Evolutionary conservation across 1,139 yeast species (phyloP), one percentile per base, ranked within the genome.

Genomic region (Hanseniaspora gamundiae): DNA sequence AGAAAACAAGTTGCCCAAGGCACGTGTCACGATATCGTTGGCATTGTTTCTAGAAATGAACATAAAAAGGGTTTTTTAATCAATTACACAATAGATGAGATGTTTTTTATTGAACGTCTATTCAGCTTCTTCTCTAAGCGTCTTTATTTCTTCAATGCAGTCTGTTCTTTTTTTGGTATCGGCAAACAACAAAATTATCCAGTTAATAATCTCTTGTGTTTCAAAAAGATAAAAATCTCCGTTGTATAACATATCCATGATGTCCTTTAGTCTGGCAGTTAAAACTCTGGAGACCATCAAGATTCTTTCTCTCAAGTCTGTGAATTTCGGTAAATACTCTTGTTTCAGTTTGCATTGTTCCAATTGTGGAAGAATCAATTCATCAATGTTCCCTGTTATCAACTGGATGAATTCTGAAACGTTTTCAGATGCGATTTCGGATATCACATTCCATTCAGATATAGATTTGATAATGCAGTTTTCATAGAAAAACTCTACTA

Each of bases 181-280:
- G 4, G 83, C 76, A 61, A 87, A 87, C 42, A 85, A 64, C 38
- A 78, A 66, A 38, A 62, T 56, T n/a, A 88, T 67, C 55, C 87
- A 65, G 9, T 65, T 58, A 3, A 78, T 68, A 45, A 88, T 64
- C 60, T 87, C 96, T 2, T 69, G 65, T 0, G 93, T 76, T 8
- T 74, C 66, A 47, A 84, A 72, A 52, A 86, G 87, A 49, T 71
- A 83, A 48, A 85, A 75, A 45, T 78, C 81, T 14, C 88, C 93
- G 48, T 76, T 77, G 54, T 80, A 80, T 53, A 80, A 82, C 55
- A 76, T 59, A 27, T 75, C 81, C 70, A 80, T 71, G 41, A 87
- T 86, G 38, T 78, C 81, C 30, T 71, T 77, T 58, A 87, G 64
- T 52, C 78, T 82, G 44, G 68, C 67, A 29, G 68, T 70, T 43